Evolutionary conservation across 192 early-diverging fungal species (phyloP).

Genomic region (Coemansia umbellata): DNA sequence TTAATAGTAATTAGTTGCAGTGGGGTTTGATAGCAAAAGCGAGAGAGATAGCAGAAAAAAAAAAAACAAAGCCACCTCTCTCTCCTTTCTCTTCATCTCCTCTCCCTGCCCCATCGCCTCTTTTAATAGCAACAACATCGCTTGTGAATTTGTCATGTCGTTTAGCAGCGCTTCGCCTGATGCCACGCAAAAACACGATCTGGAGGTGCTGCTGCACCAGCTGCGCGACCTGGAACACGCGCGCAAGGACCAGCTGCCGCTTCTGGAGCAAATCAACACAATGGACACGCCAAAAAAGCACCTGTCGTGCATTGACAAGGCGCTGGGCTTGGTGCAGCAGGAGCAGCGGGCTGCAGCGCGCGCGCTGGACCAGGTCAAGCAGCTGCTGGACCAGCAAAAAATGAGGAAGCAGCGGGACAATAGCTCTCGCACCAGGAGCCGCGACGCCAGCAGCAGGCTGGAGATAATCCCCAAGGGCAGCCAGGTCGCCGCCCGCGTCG

Average conservation of each 20-base stretch:
- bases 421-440: background rate
- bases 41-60: too few species aligned
- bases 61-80: too few species aligned
- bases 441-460: background rate
- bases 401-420: background rate
- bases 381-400: conserved; percentile 18
- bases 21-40: too few species aligned
- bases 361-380: conserved; percentile 17
- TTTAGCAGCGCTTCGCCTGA: too few species aligned
- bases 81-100: too few species aligned
- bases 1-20: too few species aligned
- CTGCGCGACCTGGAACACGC: conserved; percentile 15
- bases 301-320: conserved; percentile 1
- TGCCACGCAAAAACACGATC: too few species aligned
- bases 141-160: too few species aligned
- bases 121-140: too few species aligned
- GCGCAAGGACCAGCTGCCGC: conserved; percentile 8
- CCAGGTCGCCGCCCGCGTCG: conserved; percentile 34
- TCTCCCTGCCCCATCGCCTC: too few species aligned
- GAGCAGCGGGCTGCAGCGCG: conserved; percentile 24
- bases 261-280: conserved; percentile 12
- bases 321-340: conserved; percentile 9
- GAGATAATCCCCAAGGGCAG: conserved; percentile 24
- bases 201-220: too few species aligned
- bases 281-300: background rate